These are phyloP conservation scores for Kazachstania kunashirensis DNA, from an alignment of 805 yeast genomes.

Conservation along the genomic window DNA sequence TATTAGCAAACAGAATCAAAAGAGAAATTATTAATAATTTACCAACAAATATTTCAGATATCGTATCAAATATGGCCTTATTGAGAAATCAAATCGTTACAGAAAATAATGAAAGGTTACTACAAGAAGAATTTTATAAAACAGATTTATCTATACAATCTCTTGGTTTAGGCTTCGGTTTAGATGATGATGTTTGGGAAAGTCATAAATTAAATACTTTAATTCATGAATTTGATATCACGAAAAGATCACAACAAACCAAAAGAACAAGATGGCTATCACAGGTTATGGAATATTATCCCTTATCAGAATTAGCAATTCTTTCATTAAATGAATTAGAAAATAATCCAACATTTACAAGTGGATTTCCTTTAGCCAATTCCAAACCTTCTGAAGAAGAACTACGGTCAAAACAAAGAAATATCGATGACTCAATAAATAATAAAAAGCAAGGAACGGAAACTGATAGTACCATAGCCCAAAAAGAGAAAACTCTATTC, in stretches of 20 bases:
- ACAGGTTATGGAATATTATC: constrained; percentile 86
- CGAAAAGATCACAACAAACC: constrained; percentile 40
- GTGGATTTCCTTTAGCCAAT: constrained; percentile 1
- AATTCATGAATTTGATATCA: constrained; percentile 49
- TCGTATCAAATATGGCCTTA: constrained; percentile 60
- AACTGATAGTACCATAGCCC: not conserved
- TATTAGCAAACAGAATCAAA: constrained; percentile 68
- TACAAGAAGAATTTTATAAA: constrained; percentile 18
- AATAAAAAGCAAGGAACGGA: not conserved
- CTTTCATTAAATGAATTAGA: constrained; percentile 40
- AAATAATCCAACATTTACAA: not conserved
- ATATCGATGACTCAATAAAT: not conserved
- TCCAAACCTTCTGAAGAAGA: not conserved
- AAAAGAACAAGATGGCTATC: constrained; percentile 76
- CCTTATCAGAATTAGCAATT: constrained; percentile 52
- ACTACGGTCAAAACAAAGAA: not conserved
- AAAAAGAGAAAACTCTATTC: not conserved
- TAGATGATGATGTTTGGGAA: constrained; percentile 64
- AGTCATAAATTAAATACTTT: constrained; percentile 49
- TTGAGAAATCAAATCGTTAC: constrained; percentile 47
- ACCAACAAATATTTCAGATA: constrained; percentile 60
- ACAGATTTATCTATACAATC: constrained; percentile 10
- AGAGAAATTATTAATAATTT: constrained; percentile 58
- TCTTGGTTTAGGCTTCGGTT: constrained; percentile 31
- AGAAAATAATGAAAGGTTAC: constrained; percentile 35